Evolutionary conservation across 2,329 filamentous ascomycete species (phyloP).

Genomic region (Exophiala mesophila): DNA sequence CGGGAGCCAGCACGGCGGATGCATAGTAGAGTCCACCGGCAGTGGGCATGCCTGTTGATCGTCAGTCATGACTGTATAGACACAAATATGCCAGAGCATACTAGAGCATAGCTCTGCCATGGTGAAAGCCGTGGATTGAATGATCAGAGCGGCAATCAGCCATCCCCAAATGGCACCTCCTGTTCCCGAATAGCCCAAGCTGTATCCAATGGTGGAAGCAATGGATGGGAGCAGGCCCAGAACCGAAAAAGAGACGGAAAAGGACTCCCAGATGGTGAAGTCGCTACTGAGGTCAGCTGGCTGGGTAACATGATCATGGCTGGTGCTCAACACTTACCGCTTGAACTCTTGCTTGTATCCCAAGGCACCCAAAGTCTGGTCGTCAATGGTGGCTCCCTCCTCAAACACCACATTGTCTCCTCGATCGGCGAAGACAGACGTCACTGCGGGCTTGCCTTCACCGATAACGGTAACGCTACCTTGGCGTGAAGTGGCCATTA

Average conservation of each 20-base stretch:
- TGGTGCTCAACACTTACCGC: slow-evolving; percentile 6
- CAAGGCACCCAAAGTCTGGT: slow-evolving; percentile 39
- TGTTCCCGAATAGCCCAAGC: slow-evolving; percentile 32
- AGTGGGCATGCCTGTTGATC: slow-evolving; percentile 19
- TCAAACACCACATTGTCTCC: slow-evolving; percentile 22
- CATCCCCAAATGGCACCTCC: slow-evolving; percentile 32
- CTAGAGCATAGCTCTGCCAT: slow-evolving; percentile 35
- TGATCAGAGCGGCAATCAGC: slow-evolving; percentile 31
- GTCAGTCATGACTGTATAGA: too few species aligned
- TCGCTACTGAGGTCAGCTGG: slow-evolving; percentile 21
- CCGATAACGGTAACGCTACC: slow-evolving; percentile 16
- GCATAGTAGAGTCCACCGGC: slow-evolving; percentile 33
- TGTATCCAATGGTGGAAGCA: slow-evolving; percentile 35
- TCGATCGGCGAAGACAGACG: slow-evolving; percentile 20
- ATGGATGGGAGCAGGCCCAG: slow-evolving; percentile 37
- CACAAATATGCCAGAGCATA: too few species aligned
- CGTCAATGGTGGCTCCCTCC: slow-evolving; percentile 33
- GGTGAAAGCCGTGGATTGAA: slow-evolving; percentile 32
- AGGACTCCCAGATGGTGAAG: slow-evolving; percentile 32
- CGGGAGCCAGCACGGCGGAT: slow-evolving; percentile 32
- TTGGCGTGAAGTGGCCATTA: slow-evolving; percentile 11
- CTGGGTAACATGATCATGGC: neutral
- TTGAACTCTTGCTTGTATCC: slow-evolving; percentile 36
- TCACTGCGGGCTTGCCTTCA: slow-evolving; percentile 20
- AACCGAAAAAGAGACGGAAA: slow-evolving; percentile 34